phyloP scores from a whole-genome alignment of 495 filamentous ascomycete species.

The Penicillium nucicola region DNA sequence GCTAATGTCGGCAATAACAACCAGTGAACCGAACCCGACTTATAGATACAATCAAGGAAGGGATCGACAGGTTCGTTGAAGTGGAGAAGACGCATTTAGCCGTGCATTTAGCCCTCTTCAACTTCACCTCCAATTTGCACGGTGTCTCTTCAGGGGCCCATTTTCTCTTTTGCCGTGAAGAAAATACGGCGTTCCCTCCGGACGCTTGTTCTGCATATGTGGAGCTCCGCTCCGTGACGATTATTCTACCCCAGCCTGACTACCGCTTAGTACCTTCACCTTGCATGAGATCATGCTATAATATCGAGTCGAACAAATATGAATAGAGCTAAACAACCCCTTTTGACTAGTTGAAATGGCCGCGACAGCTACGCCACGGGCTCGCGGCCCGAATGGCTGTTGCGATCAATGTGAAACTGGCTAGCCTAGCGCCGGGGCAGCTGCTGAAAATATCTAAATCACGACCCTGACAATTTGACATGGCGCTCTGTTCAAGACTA shows the following conservation, averaged over 20 bases:
- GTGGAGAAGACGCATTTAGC: conserved; percentile 4
- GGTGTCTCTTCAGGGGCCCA: conserved; percentile 2
- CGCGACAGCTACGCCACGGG: conserved; percentile 26
- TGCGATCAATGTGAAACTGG: neutral
- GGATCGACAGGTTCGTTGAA: conserved; percentile 4
- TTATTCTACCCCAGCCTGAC: neutral
- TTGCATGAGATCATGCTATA: neutral
- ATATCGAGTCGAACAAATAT: neutral
- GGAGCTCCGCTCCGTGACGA: neutral
- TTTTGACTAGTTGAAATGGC: conserved; percentile 7
- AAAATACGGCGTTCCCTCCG: conserved; percentile 16
- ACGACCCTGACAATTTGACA: neutral
- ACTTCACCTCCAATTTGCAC: neutral
- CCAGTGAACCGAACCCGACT: no score
- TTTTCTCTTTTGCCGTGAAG: conserved; percentile 1
- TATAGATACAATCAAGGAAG: no score
- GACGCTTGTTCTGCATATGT: neutral
- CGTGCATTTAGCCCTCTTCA: conserved; percentile 11
- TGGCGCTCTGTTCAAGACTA: neutral
- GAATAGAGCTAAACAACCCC: neutral
- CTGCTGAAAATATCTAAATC: conserved; percentile 2
- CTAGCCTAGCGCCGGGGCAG: conserved; percentile 9
- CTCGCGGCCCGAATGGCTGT: conserved; percentile 11
- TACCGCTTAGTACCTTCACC: neutral
- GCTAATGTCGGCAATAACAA: no score